Evolutionary conservation across 2,329 filamentous ascomycete genomes (phyloP).

Genomic region (Botryotinia convoluta): DNA sequence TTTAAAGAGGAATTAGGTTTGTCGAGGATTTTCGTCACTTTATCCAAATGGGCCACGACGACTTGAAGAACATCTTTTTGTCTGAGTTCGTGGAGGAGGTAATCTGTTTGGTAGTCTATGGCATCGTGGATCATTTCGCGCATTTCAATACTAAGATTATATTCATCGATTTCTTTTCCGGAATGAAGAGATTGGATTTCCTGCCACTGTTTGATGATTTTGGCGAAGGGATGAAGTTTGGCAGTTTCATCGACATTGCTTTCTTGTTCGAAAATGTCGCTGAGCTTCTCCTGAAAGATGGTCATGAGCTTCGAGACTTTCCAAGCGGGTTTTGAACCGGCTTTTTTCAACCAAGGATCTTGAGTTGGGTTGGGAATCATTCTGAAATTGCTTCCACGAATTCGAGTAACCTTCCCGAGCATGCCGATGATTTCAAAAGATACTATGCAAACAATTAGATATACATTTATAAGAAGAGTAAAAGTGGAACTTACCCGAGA

Average conservation of each 20-base stretch:
- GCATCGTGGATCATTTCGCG: conserved; percentile 35
- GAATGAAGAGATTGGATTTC: conserved; percentile 21
- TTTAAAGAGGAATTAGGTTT: conserved; percentile 40
- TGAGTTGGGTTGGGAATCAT: conserved; percentile 57
- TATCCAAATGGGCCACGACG: conserved; percentile 31
- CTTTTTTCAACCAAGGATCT: conserved; percentile 50
- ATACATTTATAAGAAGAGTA: not conserved
- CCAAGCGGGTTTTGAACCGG: conserved; percentile 33
- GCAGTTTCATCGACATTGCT: not conserved
- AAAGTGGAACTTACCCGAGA: conserved; percentile 28
- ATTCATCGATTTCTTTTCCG: conserved; percentile 19
- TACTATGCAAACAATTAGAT: conserved; percentile 42
- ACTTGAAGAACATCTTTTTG: conserved; percentile 32
- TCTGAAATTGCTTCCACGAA: conserved; percentile 50
- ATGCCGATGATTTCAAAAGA: conserved; percentile 59
- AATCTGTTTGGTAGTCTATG: conserved; percentile 30
- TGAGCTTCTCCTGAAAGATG: conserved; percentile 34
- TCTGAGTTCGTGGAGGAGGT: conserved; percentile 24
- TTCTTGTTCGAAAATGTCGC: conserved; percentile 21
- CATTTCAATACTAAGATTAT: conserved; percentile 26
- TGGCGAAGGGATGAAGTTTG: not conserved
- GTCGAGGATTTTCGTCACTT: conserved; percentile 46
- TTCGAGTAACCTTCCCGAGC: conserved; percentile 51
- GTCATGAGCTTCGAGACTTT: conserved; percentile 34
- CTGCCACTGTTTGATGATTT: conserved; percentile 27